Conservation (phyloP, 163 green algal species). For the Volvox carteri region DNA sequence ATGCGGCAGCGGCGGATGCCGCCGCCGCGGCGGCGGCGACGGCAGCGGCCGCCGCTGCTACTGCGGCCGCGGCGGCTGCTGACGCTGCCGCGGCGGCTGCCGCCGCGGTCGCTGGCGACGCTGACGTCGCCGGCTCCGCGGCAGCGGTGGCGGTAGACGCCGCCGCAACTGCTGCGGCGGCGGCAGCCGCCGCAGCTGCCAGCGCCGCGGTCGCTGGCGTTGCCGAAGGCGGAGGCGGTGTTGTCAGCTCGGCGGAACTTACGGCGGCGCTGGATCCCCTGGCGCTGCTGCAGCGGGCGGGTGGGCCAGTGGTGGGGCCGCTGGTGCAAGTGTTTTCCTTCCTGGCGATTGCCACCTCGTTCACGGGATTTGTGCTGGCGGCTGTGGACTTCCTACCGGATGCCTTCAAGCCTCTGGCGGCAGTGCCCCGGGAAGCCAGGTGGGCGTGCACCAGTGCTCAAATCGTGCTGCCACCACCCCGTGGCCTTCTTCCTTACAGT, state of each 20-base stretch:
- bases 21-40: neutral
- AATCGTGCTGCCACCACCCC: too few species aligned
- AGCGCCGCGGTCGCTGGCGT: neutral
- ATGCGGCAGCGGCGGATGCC: neutral
- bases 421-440: constrained; percentile 37
- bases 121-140: neutral
- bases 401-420: constrained; percentile 52
- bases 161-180: neutral
- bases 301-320: constrained; percentile 42
- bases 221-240: neutral
- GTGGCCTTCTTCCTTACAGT: too few species aligned
- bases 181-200: constrained; percentile 5
- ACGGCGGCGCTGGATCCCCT: constrained; percentile 60
- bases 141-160: neutral
- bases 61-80: constrained; percentile 7
- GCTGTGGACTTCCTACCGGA: constrained; percentile 77
- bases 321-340: constrained; percentile 68
- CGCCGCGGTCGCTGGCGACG: neutral
- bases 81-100: neutral
- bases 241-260: constrained; percentile 39
- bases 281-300: constrained; percentile 39
- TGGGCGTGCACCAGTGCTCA: too few species aligned
- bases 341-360: constrained; percentile 82
- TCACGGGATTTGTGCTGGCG: constrained; percentile 81
- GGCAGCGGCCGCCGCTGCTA: constrained; percentile 4